Percentiles rank a stretch among this genome's conserved stretches.
Evolutionary conservation across 345 rosid genomes (phyloP).

Genomic region (Heritiera fomes): DNA sequence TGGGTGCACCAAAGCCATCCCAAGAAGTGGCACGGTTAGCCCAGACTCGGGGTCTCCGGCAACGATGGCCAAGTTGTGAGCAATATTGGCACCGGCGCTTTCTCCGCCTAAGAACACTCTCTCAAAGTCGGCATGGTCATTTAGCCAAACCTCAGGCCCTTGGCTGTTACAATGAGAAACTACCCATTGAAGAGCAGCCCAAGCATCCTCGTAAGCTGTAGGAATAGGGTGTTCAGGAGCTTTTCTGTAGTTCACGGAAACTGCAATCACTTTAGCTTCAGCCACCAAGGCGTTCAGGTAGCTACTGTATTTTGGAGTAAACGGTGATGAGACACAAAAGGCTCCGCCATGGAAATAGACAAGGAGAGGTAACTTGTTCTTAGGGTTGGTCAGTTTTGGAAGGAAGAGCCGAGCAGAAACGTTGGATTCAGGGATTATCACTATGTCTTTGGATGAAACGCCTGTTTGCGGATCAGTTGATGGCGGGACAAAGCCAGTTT

Average conservation of each 20-base stretch:
- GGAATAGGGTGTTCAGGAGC: conserved; percentile 55
- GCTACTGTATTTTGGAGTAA: conserved; percentile 33
- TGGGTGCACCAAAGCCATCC: conserved; percentile 45
- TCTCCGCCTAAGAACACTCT: conserved; percentile 46
- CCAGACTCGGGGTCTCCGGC: conserved; percentile 40
- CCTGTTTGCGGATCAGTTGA: conserved; percentile 31
- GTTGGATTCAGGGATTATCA: conserved; percentile 23
- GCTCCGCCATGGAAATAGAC: conserved; percentile 63
- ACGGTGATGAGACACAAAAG: conserved; percentile 47
- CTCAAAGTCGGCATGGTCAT: conserved; percentile 33
- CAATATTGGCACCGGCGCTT: conserved; percentile 53
- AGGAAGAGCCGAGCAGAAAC: conserved; percentile 54
- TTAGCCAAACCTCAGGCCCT: conserved; percentile 45
- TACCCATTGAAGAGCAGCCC: conserved; percentile 56
- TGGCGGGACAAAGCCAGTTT: conserved; percentile 41
- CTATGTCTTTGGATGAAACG: conserved; percentile 48
- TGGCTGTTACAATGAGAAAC: conserved; percentile 26
- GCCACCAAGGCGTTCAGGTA: conserved; percentile 32
- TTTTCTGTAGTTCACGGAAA: conserved; percentile 44
- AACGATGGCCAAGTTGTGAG: conserved; percentile 46
- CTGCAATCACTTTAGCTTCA: conserved; percentile 41
- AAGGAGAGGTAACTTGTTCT: conserved; percentile 44
- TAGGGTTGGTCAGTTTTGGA: conserved; percentile 28
- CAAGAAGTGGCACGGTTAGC: conserved; percentile 27
- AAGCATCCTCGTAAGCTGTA: conserved; percentile 43